Evolutionary conservation across 805 yeast genomes (phyloP).

Genomic region (Monosporozyma solicola): DNA sequence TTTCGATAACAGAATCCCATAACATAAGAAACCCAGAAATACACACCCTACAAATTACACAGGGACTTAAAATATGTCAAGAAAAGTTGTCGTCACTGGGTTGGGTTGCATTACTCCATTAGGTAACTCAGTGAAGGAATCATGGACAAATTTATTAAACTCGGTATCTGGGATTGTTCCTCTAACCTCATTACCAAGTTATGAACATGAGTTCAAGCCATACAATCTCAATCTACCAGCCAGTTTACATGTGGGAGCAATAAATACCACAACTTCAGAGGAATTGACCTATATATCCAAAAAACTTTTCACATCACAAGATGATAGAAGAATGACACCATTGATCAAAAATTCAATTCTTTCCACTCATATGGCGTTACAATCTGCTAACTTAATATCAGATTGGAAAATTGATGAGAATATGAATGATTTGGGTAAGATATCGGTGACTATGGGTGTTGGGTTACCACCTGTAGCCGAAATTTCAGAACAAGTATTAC

Average conservation of each 20-base stretch:
- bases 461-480: constrained; percentile 83
- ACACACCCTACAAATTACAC: no score
- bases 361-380: constrained; percentile 70
- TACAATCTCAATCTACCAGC: constrained; percentile 47
- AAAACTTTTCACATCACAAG: constrained; percentile 34
- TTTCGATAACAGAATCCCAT: no score
- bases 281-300: constrained; percentile 33
- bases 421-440: constrained; percentile 16
- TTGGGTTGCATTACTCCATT: constrained; percentile 80
- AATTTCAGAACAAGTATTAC: constrained; percentile 43
- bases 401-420: constrained; percentile 23
- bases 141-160: constrained; percentile 47
- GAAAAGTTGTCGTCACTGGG: constrained; percentile 87
- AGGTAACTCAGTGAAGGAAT: constrained; percentile 53
- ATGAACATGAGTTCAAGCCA: constrained; percentile 34
- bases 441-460: constrained; percentile 70
- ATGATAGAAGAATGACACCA: constrained; percentile 49
- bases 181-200: constrained; percentile 32
- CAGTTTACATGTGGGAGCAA: constrained; percentile 59
- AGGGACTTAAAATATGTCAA: constrained; percentile 6
- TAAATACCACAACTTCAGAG: constrained; percentile 35
- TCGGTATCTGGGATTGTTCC: constrained; percentile 53
- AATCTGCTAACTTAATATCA: constrained; percentile 47
- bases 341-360: constrained; percentile 73
- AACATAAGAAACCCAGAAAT: no score